Base-by-base conservation (phyloP, 345 rosid species). In the Hypericum perforatum region DNA sequence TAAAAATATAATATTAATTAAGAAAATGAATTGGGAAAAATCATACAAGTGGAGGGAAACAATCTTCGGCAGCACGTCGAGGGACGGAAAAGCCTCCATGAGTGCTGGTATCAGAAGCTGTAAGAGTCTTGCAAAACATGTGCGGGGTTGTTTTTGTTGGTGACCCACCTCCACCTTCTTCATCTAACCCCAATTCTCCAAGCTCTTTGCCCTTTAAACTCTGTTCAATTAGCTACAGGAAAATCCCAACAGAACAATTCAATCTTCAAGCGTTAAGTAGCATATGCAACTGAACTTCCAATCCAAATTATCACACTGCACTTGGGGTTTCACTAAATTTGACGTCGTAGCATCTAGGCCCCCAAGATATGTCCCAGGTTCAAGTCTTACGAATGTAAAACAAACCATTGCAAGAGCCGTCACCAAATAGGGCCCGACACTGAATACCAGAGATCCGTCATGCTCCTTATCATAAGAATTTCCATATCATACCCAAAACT, bases 21-120 rank as follows among this genome's bases (percentile, higher is more conserved):
- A 44, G 53, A 42, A 54, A 16, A 49, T 15, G 13, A 15, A 45
- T 49, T 51, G 55, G n/a, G 10, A 9, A 38, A 43, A 45, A 51
- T 32, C 56, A 9, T 61, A 87, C 96, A 71, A 87, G 78, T 55
- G 88, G 85, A 65, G 96, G 76, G 16, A 87, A 84, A 64, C 96
- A 87, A 60, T 87, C 96, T 69, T 87, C 96, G 8, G 96, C 96
- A 41, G 89, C 94, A 72, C 96, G 65, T 41, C 96, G 80, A 7
- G 94, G 94, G 51, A 87, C 96, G 3, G 96, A 87, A 71, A 87
- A 87, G 46, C 96, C 96, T 58, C 96, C 96, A 70, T 87, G 96
- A 5, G 95, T 86, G 72, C 95, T 86, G 42, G 95, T 86, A 70
- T 86, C 95, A 55, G 95, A 82, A 66, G 95, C 95, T 15, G 95